Evolutionary conservation across 305 asterid genomes (phyloP).

Genomic region (Fraxinus latifolia): DNA sequence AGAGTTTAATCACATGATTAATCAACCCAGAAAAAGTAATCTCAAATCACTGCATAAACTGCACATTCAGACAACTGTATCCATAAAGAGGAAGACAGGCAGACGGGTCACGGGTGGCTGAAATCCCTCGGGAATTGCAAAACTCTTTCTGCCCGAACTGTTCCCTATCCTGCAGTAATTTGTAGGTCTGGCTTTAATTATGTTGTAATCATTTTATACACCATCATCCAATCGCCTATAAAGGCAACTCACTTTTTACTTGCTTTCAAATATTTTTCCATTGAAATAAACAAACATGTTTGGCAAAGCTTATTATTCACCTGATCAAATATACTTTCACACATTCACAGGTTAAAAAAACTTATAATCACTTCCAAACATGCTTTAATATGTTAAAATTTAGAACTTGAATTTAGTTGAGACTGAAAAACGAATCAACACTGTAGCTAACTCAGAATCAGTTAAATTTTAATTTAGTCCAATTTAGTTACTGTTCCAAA

Average conservation of each 20-base stretch:
- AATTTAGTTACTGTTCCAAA: neutral
- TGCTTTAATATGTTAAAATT: neutral
- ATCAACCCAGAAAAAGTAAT: neutral
- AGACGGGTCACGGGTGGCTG: conserved; percentile 14
- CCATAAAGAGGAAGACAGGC: neutral
- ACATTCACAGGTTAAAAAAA: neutral
- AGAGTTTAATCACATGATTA: neutral
- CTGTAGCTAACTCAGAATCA: neutral
- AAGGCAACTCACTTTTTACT: conserved; percentile 53
- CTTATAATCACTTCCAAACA: neutral
- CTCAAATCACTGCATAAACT: neutral
- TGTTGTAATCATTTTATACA: conserved; percentile 61
- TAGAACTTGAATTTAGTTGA: neutral
- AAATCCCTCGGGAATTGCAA: conserved; percentile 13
- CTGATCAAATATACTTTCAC: neutral
- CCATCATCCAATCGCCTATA: conserved; percentile 18
- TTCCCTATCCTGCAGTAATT: conserved; percentile 2
- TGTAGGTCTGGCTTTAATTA: conserved; percentile 35
- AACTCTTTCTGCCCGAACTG: neutral
- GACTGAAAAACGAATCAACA: neutral
- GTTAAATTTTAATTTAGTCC: neutral
- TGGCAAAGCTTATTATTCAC: neutral
- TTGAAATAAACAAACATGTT: neutral
- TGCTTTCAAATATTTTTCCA: neutral
- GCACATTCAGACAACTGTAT: neutral